Conservation (phyloP, 768 basidiomycete species). For the Termitomyces sp. region DNA sequence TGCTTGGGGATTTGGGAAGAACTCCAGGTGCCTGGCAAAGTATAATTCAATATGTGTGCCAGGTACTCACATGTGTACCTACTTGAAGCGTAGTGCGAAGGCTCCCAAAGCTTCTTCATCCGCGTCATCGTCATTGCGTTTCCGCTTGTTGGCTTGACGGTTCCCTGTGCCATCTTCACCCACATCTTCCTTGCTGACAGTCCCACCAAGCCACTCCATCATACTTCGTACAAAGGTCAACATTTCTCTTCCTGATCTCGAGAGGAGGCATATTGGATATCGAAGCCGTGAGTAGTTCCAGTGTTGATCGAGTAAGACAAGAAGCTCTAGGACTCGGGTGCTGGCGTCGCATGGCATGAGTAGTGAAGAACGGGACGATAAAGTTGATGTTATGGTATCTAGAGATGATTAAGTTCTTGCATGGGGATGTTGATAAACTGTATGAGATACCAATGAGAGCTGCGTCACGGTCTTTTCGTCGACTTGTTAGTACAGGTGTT, state of each 20-base stretch:
- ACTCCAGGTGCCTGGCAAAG: conserved; percentile 74
- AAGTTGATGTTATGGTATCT: conserved; percentile 89
- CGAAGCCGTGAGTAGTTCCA: conserved; percentile 87
- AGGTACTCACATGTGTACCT: conserved; percentile 15
- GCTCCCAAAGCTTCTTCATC: conserved; percentile 86
- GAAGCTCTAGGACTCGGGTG: conserved; percentile 91
- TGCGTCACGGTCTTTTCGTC: conserved; percentile 86
- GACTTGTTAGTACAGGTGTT: conserved; percentile 76
- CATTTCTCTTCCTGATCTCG: conserved; percentile 90
- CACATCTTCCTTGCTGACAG: conserved; percentile 88
- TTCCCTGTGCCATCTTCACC: conserved; percentile 69
- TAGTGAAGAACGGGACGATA: conserved; percentile 76
- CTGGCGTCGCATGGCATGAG: conserved; percentile 92
- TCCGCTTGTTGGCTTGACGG: conserved; percentile 49
- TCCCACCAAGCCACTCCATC: conserved; percentile 99
- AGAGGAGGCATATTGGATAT: conserved; percentile 92
- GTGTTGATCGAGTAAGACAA: conserved; percentile 94
- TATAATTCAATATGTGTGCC: not conserved
- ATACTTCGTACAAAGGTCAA: conserved; percentile 90
- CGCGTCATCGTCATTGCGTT: conserved; percentile 57
- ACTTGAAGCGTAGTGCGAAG: conserved; percentile 88
- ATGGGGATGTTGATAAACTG: not conserved
- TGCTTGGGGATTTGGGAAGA: conserved; percentile 81
- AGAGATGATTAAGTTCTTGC: conserved; percentile 9
- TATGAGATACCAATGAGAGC: conserved; percentile 68